Evolutionary conservation across 2,329 filamentous ascomycete genomes (phyloP).

Genomic region (Hypoxylon sp.): DNA sequence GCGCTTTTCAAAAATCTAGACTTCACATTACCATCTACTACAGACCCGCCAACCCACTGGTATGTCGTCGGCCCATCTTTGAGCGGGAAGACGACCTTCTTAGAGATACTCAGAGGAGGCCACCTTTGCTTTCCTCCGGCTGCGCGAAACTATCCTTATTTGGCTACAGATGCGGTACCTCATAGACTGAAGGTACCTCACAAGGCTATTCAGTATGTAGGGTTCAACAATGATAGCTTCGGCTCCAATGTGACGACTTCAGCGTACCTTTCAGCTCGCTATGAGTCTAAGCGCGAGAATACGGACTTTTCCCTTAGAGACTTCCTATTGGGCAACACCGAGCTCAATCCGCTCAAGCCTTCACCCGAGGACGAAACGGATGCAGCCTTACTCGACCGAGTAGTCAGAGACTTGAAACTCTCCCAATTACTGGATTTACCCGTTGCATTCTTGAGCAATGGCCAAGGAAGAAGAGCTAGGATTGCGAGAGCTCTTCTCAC

Average conservation of each 20-base stretch:
- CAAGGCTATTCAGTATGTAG: constrained; percentile 87
- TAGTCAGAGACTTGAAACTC: constrained; percentile 80
- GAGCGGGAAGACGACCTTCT: constrained; percentile 84
- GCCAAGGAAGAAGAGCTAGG: constrained; percentile 87
- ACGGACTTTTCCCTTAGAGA: constrained; percentile 89
- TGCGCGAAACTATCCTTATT: constrained; percentile 83
- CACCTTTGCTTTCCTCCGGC: constrained; percentile 82
- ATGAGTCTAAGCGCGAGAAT: constrained; percentile 87
- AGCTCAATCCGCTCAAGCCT: constrained; percentile 80
- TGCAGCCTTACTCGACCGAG: constrained; percentile 67
- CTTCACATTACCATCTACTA: constrained; percentile 76
- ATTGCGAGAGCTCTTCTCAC: constrained; percentile 89
- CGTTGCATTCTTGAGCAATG: constrained; percentile 92
- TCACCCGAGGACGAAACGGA: constrained; percentile 64
- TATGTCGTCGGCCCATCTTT: constrained; percentile 85
- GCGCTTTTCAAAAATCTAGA: constrained; percentile 79
- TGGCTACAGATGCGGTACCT: constrained; percentile 74
- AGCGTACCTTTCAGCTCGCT: constrained; percentile 89
- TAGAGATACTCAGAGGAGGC: constrained; percentile 83
- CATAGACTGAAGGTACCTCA: constrained; percentile 70
- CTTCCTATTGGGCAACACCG: constrained; percentile 85
- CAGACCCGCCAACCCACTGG: constrained; percentile 75
- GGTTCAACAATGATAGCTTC: constrained; percentile 83
- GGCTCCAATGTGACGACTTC: constrained; percentile 72
- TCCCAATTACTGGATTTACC: constrained; percentile 81